phyloP scores from a whole-genome alignment of 495 filamentous ascomycete genomes.

The Penicillium arizonense region DNA sequence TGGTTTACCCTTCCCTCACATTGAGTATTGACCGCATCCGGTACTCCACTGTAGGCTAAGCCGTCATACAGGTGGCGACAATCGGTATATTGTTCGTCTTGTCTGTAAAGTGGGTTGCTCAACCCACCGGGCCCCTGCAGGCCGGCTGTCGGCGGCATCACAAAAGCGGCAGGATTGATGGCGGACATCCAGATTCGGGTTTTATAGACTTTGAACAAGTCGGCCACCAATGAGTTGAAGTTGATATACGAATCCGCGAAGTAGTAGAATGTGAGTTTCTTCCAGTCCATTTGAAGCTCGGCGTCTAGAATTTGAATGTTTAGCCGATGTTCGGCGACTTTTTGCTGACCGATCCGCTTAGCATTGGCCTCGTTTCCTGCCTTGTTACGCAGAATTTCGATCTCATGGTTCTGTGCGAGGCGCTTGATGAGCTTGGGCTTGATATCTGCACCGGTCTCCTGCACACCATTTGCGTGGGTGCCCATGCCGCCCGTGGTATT shows the following conservation, averaged over 20 bases:
- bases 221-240: conserved; percentile 95
- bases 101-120: conserved; percentile 34
- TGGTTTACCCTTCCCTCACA: too few relatives aligned
- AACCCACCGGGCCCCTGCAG: conserved; percentile 44
- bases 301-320: conserved; percentile 99
- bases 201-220: conserved; percentile 98
- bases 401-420: conserved; percentile 85
- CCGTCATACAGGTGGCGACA: conserved; percentile 35
- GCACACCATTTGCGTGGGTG: conserved; percentile 67
- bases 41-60: conserved; percentile 22
- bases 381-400: conserved; percentile 83
- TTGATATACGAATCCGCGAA: conserved; percentile 98
- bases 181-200: conserved; percentile 99
- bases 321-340: conserved; percentile 89
- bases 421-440: conserved; percentile 97
- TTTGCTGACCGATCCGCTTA: conserved; percentile 92
- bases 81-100: conserved; percentile 25
- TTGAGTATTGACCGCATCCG: conserved; percentile 28
- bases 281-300: conserved; percentile 99
- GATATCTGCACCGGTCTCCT: conserved; percentile 74
- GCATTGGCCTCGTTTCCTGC: conserved; percentile 97
- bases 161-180: conserved; percentile 96
- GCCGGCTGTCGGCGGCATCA: conserved; percentile 67
- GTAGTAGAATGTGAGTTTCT: conserved; percentile 98
- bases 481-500: conserved; percentile 75